Conservation (phyloP, 768 basidiomycete species). For the Boletellus sp. region DNA sequence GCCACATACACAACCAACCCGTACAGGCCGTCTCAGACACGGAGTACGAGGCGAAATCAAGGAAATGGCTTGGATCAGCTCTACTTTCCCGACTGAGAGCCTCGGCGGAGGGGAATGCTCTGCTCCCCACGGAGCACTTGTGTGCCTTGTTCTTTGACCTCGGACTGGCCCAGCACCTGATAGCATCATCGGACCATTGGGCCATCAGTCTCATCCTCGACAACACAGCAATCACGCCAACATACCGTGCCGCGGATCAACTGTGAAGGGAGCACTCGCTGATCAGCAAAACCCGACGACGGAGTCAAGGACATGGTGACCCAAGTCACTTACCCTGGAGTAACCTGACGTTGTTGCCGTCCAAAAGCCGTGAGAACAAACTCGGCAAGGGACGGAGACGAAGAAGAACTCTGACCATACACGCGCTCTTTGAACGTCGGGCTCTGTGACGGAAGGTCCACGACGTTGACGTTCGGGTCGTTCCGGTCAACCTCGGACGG, state of each 20-base stretch:
- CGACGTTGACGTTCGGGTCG: slow-evolving; percentile 25
- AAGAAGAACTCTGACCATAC: slow-evolving; percentile 39
- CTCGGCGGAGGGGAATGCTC: slow-evolving; percentile 29
- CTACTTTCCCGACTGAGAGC: slow-evolving; percentile 23
- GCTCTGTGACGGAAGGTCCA: slow-evolving; percentile 20
- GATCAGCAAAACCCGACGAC: no score
- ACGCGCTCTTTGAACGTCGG: slow-evolving; percentile 59
- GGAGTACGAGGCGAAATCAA: no score
- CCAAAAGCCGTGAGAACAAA: background rate
- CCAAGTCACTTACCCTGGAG: slow-evolving; percentile 20
- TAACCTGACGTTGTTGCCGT: slow-evolving; percentile 23
- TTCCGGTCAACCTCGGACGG: slow-evolving; percentile 25
- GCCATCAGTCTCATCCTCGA: background rate
- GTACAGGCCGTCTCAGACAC: no score
- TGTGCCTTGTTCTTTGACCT: slow-evolving; percentile 51
- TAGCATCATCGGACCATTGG: background rate
- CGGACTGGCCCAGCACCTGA: slow-evolving; percentile 32
- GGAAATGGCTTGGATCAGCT: no score
- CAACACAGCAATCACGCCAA: background rate
- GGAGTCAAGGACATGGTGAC: no score
- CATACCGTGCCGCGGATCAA: slow-evolving; percentile 31
- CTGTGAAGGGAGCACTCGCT: slow-evolving; percentile 8
- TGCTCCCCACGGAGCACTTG: slow-evolving; percentile 51
- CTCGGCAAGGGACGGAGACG: background rate
- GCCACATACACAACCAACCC: background rate